Percentiles rank a stretch among this genome's conserved stretches.
These are phyloP conservation scores for Senna tora DNA, from an alignment of 306 rosid species.

Conservation along the genomic window DNA sequence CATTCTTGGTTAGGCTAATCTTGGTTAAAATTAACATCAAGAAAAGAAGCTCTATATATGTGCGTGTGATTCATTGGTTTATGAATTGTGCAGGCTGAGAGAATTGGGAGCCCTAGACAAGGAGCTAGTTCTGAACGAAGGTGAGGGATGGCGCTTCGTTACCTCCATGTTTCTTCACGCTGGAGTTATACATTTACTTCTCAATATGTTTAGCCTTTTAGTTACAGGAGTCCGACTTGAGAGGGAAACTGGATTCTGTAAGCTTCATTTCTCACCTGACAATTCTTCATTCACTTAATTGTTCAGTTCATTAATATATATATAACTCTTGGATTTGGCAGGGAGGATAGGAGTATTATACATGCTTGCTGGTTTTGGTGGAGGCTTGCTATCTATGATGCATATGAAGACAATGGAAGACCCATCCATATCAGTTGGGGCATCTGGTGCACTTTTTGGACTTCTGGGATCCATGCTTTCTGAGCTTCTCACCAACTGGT, in stretches of 20 bases:
- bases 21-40: too few species aligned
- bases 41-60: too few species aligned
- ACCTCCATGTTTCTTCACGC: constrained; percentile 96
- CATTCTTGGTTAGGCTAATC: too few species aligned
- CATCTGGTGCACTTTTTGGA: constrained; percentile 96
- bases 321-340: constrained; percentile 45
- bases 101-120: constrained; percentile 66
- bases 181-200: constrained; percentile 76
- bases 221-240: constrained; percentile 79
- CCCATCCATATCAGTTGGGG: constrained; percentile 72
- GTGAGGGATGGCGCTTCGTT: constrained; percentile 76
- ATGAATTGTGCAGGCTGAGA: constrained; percentile 52
- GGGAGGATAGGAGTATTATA: constrained; percentile 75
- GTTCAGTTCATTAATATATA: too few species aligned
- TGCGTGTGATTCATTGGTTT: too few species aligned
- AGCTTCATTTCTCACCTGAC: constrained; percentile 37
- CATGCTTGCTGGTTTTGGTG: constrained; percentile 75
- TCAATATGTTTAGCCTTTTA: constrained; percentile 83
- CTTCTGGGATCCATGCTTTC: constrained; percentile 92
- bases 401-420: constrained; percentile 4
- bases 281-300: neutral
- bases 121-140: constrained; percentile 47
- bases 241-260: constrained; percentile 88
- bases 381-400: constrained; percentile 68
- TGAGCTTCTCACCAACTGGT: constrained; percentile 94